phyloP scores from a whole-genome alignment of 2,329 filamentous ascomycete genomes.

The Phoma sp. region DNA sequence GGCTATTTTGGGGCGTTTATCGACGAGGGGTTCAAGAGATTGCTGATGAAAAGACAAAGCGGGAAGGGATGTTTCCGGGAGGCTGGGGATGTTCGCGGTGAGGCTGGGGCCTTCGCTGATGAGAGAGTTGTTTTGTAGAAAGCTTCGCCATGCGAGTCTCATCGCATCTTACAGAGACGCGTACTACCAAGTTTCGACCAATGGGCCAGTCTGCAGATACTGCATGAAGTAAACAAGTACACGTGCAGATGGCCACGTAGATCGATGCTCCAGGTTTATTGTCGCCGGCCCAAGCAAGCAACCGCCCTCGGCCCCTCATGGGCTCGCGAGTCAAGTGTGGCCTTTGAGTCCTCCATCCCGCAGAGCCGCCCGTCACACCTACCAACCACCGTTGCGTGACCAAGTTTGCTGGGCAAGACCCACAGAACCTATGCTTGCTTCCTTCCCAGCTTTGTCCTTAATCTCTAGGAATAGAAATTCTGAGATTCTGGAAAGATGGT shows the following conservation, averaged over 20 bases:
- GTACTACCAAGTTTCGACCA: neutral
- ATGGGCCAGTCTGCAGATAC: neutral
- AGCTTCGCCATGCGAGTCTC: constrained; percentile 1
- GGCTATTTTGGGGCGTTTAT: constrained; percentile 17
- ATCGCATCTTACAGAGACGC: constrained; percentile 6
- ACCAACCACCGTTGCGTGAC: constrained; percentile 9
- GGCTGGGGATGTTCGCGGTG: neutral
- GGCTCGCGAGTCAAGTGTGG: constrained; percentile 4
- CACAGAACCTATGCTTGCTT: constrained; percentile 5
- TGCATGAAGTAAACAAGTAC: neutral
- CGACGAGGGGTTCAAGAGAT: neutral
- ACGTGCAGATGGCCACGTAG: neutral
- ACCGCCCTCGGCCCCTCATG: constrained; percentile 7
- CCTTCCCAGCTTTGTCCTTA: neutral
- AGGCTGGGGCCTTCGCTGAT: constrained; percentile 2
- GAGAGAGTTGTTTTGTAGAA: neutral
- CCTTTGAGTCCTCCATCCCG: constrained; percentile 20
- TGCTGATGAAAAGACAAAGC: constrained; percentile 1
- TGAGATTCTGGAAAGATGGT: constrained; percentile 1
- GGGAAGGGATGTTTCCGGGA: constrained; percentile 12
- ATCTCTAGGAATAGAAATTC: neutral
- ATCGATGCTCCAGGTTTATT: neutral
- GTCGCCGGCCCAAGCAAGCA: constrained; percentile 2
- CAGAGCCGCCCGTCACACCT: constrained; percentile 39
- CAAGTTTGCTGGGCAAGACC: neutral